Evolutionary conservation across 805 yeast genomes (phyloP), one percentile per base, ranked within the genome.

Genomic region (Metschnikowia vanudenii): DNA sequence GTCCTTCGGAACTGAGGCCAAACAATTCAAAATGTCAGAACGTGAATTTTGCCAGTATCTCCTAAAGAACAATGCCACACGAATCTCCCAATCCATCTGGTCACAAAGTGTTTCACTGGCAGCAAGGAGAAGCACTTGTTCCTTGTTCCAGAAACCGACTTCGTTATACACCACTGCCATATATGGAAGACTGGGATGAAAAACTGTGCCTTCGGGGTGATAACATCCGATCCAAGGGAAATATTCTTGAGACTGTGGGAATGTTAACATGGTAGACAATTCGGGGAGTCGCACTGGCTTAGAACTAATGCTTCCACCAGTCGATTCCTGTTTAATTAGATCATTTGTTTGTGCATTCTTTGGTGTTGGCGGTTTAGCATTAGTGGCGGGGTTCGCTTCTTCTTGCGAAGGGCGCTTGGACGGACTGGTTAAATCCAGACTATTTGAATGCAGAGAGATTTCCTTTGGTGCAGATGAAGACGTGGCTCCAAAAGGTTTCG

Each of bases 151-250:
- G 6, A 10, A 7, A 13, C 44, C 48, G 8, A 16, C 9, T 30
- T 45, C 44, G 17, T 39, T 39, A 30, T 35, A 45, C 4, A 40
- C 41, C 11, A 30, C 41, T 5, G 48, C 36, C 34, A 45, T 39
- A 20, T 39, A 40, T 13, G 44, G 41, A 40, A 45, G 48, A 22
- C 41, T 24, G 24, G 48, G 44, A 14, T 45, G 48, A 13, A 40
- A 30, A 14, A 31, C 17, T 4, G 28, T 18, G 14, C 24, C 20
- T 36, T 39, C 41, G 2, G n/a, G 17, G 20, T 45, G 48, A 24
- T 30, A 40, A 14, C 7, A 11, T 13, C 48, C 48, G n/a, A 45
- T 39, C 48, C 48, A 45, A n/a, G 48, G 44, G 33, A 45, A 45
- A 14, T 24, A 39, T 22, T 45, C 48, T 22, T 30, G 5, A 12